A percentile compares a stretch with the other conserved stretches of the same genome.
These are phyloP conservation scores for Paratinospora sagittata DNA, from an alignment of 164 flowering plant species.

Conservation along the genomic window DNA sequence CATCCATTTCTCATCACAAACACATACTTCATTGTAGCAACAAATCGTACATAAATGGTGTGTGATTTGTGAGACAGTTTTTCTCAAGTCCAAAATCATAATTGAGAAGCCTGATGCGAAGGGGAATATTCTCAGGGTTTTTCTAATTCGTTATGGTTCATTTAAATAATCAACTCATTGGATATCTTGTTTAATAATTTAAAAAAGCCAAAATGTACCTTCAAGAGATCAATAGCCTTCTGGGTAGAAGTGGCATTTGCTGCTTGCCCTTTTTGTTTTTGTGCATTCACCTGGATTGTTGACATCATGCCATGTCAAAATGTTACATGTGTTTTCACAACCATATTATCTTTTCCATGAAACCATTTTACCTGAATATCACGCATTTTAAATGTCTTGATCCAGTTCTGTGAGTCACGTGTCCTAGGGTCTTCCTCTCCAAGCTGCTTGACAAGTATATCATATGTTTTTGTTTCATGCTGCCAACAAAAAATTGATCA, in stretches of 20 bases:
- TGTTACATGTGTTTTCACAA: background rate
- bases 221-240: conserved; percentile 70
- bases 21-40: background rate
- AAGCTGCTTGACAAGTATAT: conserved; percentile 92
- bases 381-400: conserved; percentile 91
- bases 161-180: background rate
- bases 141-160: background rate
- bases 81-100: background rate
- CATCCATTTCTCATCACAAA: background rate
- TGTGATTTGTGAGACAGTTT: background rate
- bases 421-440: conserved; percentile 97
- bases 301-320: background rate
- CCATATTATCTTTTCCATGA: background rate
- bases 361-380: conserved; percentile 62
- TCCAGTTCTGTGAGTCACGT: conserved; percentile 90
- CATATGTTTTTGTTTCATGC: conserved; percentile 97
- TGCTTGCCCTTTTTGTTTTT: conserved; percentile 88
- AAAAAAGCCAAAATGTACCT: conserved; percentile 38
- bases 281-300: conserved; percentile 61
- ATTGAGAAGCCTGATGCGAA: background rate
- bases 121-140: background rate
- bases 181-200: background rate
- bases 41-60: background rate
- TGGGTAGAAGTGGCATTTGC: conserved; percentile 64
- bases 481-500: conserved; percentile 21